phyloP scores from a whole-genome alignment of 768 basidiomycete genomes.

The Tricholoma hemisulphureum region DNA sequence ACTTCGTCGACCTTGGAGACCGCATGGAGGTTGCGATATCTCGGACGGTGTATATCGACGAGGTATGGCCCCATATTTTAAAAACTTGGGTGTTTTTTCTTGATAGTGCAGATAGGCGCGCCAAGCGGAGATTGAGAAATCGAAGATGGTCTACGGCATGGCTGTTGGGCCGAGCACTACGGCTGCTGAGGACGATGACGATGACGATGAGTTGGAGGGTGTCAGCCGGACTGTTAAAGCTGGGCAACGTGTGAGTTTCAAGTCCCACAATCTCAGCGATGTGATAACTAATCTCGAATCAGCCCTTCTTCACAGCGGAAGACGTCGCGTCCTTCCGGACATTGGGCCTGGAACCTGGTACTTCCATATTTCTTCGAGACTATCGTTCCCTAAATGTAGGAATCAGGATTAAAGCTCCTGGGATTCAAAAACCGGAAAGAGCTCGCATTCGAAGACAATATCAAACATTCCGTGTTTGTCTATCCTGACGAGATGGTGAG shows the following conservation, averaged over 20 bases:
- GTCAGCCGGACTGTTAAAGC: slow-evolving; percentile 44
- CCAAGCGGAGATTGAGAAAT: slow-evolving; percentile 45
- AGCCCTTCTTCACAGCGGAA: slow-evolving; percentile 86
- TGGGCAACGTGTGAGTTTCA: slow-evolving; percentile 49
- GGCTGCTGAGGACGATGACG: slow-evolving; percentile 38
- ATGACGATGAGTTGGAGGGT: slow-evolving; percentile 36
- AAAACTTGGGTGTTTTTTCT: not conserved
- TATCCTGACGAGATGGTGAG: slow-evolving; percentile 88
- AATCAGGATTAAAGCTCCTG: slow-evolving; percentile 78
- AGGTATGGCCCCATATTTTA: slow-evolving; percentile 41
- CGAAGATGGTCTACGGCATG: slow-evolving; percentile 46
- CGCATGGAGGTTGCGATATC: slow-evolving; percentile 72
- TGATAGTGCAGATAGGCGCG: slow-evolving; percentile 31
- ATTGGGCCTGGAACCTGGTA: slow-evolving; percentile 74
- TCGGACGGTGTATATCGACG: slow-evolving; percentile 74
- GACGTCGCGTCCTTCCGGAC: slow-evolving; percentile 83
- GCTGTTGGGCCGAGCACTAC: slow-evolving; percentile 34
- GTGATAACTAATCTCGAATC: slow-evolving; percentile 3
- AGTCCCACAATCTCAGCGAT: not conserved
- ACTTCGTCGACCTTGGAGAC: slow-evolving; percentile 78
- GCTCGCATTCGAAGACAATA: slow-evolving; percentile 81
- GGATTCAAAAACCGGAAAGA: slow-evolving; percentile 80
- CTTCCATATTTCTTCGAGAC: slow-evolving; percentile 8
- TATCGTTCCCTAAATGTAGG: not conserved
- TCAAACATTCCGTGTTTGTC: slow-evolving; percentile 89